A percentile compares a stretch with the other conserved stretches of the same genome.
Conservation (phyloP, 129 eudicot species). For the Saussurea involucrata region DNA sequence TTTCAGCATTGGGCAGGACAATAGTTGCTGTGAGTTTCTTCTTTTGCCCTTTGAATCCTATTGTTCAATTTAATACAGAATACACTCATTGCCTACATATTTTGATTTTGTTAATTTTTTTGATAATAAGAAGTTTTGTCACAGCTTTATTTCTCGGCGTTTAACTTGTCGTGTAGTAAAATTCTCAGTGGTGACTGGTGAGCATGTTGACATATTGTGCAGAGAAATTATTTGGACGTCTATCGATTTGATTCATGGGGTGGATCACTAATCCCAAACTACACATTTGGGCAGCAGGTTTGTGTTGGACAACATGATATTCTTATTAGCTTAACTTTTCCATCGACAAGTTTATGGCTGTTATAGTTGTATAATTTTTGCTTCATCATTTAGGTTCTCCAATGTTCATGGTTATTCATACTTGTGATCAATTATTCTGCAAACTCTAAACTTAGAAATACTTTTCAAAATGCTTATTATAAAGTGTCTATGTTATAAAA, state of each 20-base stretch:
- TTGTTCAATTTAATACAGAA: neutral
- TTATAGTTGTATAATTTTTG: slow-evolving; percentile 4
- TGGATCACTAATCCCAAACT: slow-evolving; percentile 87
- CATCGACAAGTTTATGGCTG: slow-evolving; percentile 4
- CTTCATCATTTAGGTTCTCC: neutral
- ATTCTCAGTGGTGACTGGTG: neutral
- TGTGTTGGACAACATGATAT: slow-evolving; percentile 11
- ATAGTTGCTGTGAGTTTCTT: slow-evolving; percentile 75
- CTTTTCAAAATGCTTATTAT: slow-evolving; percentile 3
- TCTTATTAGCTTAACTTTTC: slow-evolving; percentile 1
- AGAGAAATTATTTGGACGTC: slow-evolving; percentile 94
- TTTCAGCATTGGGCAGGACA: slow-evolving; percentile 81
- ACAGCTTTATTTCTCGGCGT: neutral
- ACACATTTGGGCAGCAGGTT: slow-evolving; percentile 86
- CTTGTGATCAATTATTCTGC: neutral
- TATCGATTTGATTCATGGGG: slow-evolving; percentile 94
- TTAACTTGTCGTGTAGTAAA: neutral
- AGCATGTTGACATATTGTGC: slow-evolving; percentile 21
- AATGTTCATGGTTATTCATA: neutral
- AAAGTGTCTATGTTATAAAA: neutral
- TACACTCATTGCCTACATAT: slow-evolving; percentile 8
- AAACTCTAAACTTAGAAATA: neutral
- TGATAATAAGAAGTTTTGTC: neutral
- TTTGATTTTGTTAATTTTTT: neutral
- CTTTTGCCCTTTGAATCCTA: neutral